Base-by-base conservation (phyloP, 352 stramenopile genomes). In the Phytophthora colocasiae region DNA sequence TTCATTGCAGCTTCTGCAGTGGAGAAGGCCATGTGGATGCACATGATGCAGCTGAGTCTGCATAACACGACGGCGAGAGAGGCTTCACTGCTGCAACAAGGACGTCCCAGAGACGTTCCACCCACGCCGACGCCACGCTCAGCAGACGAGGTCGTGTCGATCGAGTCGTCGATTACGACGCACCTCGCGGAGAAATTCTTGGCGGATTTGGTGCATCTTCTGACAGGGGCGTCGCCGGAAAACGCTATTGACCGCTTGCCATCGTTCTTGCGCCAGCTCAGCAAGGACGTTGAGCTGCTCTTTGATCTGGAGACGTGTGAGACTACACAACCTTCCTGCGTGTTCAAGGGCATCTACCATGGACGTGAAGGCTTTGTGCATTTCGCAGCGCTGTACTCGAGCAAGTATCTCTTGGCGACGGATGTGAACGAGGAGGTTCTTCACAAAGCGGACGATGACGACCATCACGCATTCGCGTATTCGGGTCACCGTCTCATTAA, bases 341-440 rank as follows among this genome's bases (percentile, higher is more conserved):
- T 96, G 40, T 96, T 93, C 71, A 94, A 96, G 68, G 88, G 88
- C 45, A 85, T 93, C 24, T 96, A 95, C 72, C 86, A 96, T 55
- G 88, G 85, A 43, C 84, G 88, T 10, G 88, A 96, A 66, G 88
- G 88, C 6, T 89, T 96, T 51, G 88, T 93, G 49, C 85, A 96
- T 58, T 96, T 95, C 63, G 70, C 85, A 19, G 78, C 86, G 61
- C 66, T 96, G 26, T 96, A 92, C 51, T 66, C 75, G 44, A 94
- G 76, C 71, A 95, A 92, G 70, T 96, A 94, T 62, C 24, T 90
- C 40, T 71, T 95, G 22, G 77, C 73, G 1, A 81, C 61, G 10
- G 76, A 92, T 56, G 62, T 77, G 36, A 67, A 85, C 32, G 82
- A 88, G 40, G 71, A 81, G 27, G 51, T 80, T 0, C 40, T 57